Evolutionary conservation across 2,329 filamentous ascomycete species (phyloP), one percentile per base, ranked within the genome.

Genomic region (Phaeosphaeriaceae sp.): DNA sequence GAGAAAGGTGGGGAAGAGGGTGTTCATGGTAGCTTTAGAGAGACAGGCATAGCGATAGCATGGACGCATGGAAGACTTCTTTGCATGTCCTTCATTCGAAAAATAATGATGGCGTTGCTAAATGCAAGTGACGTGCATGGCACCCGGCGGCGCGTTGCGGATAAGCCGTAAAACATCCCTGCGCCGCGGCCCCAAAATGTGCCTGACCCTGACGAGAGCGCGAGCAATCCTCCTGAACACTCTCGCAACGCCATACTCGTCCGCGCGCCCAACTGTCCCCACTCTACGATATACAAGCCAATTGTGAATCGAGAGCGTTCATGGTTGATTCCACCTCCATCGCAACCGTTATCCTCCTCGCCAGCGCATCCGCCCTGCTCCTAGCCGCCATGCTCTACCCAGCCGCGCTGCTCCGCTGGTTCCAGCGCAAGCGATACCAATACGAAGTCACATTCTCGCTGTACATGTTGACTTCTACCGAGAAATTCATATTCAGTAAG

Each of bases 401-500:
- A 11, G 81, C 83, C 24, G 79, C 80, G 31, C 76, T 96, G 70
- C 86, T 91, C 65, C 89, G 89, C 78, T 97, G 93, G 92, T 85
- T 98, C 67, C 89, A 93, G 79, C 87, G 93, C 79, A 99, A 99
- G 85, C 89, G 93, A 77, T 97, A 98, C 84, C 95, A 98, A 83
- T 93, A 98, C 77, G 95, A 99, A 82, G 94, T 98, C 77, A 97
- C 94, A 13, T 95, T 96, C 80, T 90, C 91, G 60, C 86, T 98
- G 24, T 98, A 99, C 85, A 98, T 99, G 91, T 90, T 97, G 70
- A 97, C 93, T 40, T 91, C 93, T 1, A 93, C 91, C 52, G 95
- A 99, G 83, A 97, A 97, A 79, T 94, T 97, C 80, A 89, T 97
- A 71, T 96, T 98, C 81, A 98, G 95, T 98, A 86, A 57, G 92